A percentile compares a stretch with the other conserved stretches of the same genome.
These are phyloP conservation scores for Cercospora nicotianae DNA, from an alignment of 2,329 filamentous ascomycete species.

Conservation along the genomic window DNA sequence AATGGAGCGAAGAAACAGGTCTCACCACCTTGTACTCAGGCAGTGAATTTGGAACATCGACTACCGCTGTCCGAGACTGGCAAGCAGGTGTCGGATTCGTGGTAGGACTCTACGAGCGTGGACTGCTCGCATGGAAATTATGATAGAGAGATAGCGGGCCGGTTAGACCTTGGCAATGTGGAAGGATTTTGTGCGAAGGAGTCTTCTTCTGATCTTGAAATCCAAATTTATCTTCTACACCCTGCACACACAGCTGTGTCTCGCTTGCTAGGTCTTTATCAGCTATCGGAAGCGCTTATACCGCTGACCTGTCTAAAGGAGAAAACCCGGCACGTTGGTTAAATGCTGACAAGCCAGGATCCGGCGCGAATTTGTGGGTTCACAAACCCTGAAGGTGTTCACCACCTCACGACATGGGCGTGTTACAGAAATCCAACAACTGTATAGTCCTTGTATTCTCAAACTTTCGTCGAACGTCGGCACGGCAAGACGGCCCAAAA, in stretches of 20 bases:
- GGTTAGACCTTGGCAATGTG: neutral
- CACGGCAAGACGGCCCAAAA: neutral
- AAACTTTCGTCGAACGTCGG: neutral
- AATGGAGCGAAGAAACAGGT: conserved; percentile 43
- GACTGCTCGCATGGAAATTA: conserved; percentile 42
- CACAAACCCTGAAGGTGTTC: neutral
- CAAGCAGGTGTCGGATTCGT: conserved; percentile 40
- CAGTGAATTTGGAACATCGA: conserved; percentile 40
- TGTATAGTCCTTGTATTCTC: neutral
- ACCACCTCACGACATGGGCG: neutral
- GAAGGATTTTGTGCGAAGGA: neutral
- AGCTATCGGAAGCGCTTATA: neutral
- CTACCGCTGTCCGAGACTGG: conserved; percentile 43
- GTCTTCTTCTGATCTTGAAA: neutral
- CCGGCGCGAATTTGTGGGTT: neutral
- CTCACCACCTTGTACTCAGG: conserved; percentile 42
- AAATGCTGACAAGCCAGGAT: neutral
- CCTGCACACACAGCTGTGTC: neutral
- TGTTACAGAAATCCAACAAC: neutral
- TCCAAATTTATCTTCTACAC: neutral
- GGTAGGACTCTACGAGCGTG: conserved; percentile 45
- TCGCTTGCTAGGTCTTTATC: neutral
- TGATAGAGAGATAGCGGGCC: conserved; percentile 3
- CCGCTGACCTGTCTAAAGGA: neutral
- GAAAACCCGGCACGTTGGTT: neutral